Percentiles rank a stretch among this genome's conserved stretches.
Evolutionary conservation across 2,329 filamentous ascomycete species (phyloP).

Genomic region (Fusarium beomiforme): DNA sequence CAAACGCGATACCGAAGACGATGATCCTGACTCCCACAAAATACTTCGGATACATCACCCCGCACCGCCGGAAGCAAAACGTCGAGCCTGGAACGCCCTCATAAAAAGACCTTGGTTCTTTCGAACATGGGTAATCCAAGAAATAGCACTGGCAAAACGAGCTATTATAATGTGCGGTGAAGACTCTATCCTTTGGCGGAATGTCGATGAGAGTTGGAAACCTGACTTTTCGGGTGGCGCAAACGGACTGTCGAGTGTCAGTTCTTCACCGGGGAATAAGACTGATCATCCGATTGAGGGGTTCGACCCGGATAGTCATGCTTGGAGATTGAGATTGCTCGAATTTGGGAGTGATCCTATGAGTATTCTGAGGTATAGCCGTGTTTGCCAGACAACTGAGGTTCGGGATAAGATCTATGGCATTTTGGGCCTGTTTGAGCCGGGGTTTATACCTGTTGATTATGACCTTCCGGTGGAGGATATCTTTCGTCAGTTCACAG

Average conservation of each 20-base stretch:
- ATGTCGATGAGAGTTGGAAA: neutral
- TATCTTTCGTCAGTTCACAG: slow-evolving; percentile 13
- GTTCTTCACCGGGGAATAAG: accelerated
- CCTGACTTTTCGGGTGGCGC: slow-evolving; percentile 3
- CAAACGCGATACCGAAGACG: neutral
- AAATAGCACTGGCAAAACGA: slow-evolving; percentile 4
- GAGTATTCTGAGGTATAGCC: slow-evolving; percentile 10
- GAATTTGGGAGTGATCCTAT: neutral
- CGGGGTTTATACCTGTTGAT: neutral
- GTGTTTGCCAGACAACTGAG: slow-evolving; percentile 6
- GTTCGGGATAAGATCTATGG: slow-evolving; percentile 18
- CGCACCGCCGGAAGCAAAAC: neutral
- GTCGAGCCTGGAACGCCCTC: neutral
- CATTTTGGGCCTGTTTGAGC: slow-evolving; percentile 7
- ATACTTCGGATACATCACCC: no score
- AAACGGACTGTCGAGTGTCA: neutral
- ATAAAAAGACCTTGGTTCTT: slow-evolving; percentile 22
- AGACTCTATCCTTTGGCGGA: neutral
- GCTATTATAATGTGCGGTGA: slow-evolving; percentile 16
- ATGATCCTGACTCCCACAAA: no score
- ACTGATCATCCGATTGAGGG: slow-evolving; percentile 6
- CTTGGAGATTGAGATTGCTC: neutral
- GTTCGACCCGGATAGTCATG: slow-evolving; percentile 1
- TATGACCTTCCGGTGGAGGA: neutral
- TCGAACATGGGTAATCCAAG: slow-evolving; percentile 24